Conservation (phyloP, 169 alveolate genomes). For the Eimeria necatrix region DNA sequence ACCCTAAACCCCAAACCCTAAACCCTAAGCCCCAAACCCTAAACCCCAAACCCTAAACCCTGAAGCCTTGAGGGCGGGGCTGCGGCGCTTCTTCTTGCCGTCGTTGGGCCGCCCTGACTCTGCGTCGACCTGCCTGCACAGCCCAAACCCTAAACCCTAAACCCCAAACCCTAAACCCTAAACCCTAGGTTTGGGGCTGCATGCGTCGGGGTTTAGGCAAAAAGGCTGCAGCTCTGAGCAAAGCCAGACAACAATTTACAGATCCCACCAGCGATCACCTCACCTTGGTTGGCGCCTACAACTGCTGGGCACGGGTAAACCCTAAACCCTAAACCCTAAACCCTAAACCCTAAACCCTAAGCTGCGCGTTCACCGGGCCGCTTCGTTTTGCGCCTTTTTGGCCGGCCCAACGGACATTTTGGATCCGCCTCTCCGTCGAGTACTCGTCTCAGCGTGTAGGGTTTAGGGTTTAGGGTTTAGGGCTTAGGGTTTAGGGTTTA, state of each 20-base stretch:
- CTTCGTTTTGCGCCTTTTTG: no score
- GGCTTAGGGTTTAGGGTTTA: background rate
- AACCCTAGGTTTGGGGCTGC: background rate
- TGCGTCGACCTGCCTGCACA: background rate
- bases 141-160: no score
- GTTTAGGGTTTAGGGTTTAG: background rate
- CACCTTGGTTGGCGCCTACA: constrained; percentile 98
- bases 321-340: no score
- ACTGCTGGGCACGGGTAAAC: constrained; percentile 95
- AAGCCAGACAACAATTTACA: constrained; percentile 51
- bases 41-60: no score
- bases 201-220: background rate
- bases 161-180: background rate
- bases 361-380: no score
- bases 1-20: no score
- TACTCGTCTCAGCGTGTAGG: no score
- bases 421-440: background rate
- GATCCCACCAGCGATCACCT: constrained; percentile 99
- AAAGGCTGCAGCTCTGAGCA: background rate
- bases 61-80: no score
- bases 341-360: no score
- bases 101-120: background rate
- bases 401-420: no score
- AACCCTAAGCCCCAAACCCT: no score
- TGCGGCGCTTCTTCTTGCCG: no score